Conservation (phyloP, 192 early-diverging fungal genomes). For the Globomyces pollinis-pini region DNA sequence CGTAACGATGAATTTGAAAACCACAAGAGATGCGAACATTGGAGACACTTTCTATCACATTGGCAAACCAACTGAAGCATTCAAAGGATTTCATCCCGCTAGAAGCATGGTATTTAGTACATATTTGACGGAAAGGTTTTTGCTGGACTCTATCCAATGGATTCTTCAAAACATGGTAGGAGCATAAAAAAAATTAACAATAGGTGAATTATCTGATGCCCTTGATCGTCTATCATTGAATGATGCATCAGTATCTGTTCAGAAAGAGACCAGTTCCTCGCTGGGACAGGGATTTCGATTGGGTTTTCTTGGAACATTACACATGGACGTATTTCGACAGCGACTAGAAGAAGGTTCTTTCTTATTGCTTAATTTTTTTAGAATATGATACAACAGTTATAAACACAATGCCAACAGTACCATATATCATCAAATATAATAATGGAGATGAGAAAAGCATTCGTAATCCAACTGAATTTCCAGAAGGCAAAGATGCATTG, state of each 20-base stretch:
- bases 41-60: slow-evolving; percentile 87
- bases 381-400: slow-evolving; percentile 89
- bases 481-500: slow-evolving; percentile 58
- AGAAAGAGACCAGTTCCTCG: slow-evolving; percentile 59
- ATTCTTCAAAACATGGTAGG: slow-evolving; percentile 82
- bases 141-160: slow-evolving; percentile 89
- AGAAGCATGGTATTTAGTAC: slow-evolving; percentile 89
- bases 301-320: slow-evolving; percentile 91
- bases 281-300: slow-evolving; percentile 94
- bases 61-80: slow-evolving; percentile 25
- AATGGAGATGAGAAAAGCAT: slow-evolving; percentile 43
- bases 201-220: slow-evolving; percentile 80
- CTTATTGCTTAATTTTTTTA: no score
- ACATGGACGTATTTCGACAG: slow-evolving; percentile 98
- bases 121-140: no score
- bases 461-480: slow-evolving; percentile 88
- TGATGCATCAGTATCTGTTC: slow-evolving; percentile 84
- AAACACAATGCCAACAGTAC: slow-evolving; percentile 87
- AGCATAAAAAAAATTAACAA: no score
- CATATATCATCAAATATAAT: slow-evolving; percentile 55
- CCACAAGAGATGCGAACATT: slow-evolving; percentile 82
- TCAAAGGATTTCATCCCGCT: slow-evolving; percentile 90
- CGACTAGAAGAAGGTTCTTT: slow-evolving; percentile 76
- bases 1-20: slow-evolving; percentile 87
- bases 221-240: slow-evolving; percentile 91